phyloP scores from a whole-genome alignment of 495 filamentous ascomycete genomes.

The Cercophora newfieldiana region DNA sequence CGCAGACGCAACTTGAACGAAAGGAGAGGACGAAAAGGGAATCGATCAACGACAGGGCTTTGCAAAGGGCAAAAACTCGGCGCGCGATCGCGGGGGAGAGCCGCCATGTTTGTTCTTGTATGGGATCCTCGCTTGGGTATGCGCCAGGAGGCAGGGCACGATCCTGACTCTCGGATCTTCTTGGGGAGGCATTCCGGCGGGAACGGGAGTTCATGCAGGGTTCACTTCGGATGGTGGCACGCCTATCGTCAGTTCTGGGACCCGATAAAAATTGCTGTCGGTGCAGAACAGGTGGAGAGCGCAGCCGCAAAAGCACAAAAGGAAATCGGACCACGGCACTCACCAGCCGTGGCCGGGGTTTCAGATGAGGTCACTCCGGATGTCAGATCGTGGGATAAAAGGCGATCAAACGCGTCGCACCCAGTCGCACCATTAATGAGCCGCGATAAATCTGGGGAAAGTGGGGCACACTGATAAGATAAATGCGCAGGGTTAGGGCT shows the following conservation, averaged over 20 bases:
- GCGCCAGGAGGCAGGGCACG: background rate
- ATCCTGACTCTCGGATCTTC: background rate
- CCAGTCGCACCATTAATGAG: background rate
- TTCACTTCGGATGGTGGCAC: background rate
- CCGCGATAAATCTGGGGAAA: background rate
- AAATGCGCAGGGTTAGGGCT: background rate
- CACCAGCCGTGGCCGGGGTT: background rate
- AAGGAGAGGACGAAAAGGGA: slow-evolving; percentile 7
- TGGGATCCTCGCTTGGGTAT: background rate
- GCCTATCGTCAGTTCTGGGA: background rate
- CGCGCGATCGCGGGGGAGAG: background rate
- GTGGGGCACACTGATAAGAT: background rate
- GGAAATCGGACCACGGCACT: background rate
- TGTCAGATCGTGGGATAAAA: background rate
- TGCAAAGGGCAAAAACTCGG: background rate
- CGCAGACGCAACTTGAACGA: too few relatives aligned
- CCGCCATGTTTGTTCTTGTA: background rate
- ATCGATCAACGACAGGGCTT: slow-evolving; percentile 19
- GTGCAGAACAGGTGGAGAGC: background rate
- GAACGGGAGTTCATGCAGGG: background rate
- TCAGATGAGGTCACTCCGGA: background rate
- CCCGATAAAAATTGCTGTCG: too few relatives aligned
- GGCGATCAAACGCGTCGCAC: background rate
- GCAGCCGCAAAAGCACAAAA: background rate
- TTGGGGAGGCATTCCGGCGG: background rate